Conservation (phyloP, 768 basidiomycete species). For the Collybia nuda region DNA sequence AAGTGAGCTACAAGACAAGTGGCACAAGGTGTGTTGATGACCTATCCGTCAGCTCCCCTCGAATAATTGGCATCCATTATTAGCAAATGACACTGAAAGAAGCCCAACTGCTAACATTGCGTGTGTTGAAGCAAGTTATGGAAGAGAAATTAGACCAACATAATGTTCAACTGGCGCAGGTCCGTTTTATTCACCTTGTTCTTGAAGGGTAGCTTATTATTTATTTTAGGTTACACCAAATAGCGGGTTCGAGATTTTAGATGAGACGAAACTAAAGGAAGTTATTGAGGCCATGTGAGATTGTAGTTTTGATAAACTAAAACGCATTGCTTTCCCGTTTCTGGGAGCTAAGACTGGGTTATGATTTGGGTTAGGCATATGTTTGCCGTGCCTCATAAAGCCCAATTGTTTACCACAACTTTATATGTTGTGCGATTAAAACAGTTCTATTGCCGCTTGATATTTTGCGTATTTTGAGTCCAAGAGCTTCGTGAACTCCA, state of each 20-base stretch:
- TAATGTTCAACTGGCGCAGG: slow-evolving; percentile 97
- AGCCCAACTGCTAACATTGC: slow-evolving; percentile 83
- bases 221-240: slow-evolving; percentile 71
- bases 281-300: slow-evolving; percentile 82
- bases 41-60: neutral
- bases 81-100: slow-evolving; percentile 91
- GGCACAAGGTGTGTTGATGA: slow-evolving; percentile 73
- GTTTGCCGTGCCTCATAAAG: neutral
- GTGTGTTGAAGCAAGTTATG: slow-evolving; percentile 98
- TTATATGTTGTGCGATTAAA: no score
- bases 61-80: slow-evolving; percentile 1
- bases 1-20: slow-evolving; percentile 94
- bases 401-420: no score
- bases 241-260: slow-evolving; percentile 88
- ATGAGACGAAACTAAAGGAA: slow-evolving; percentile 76
- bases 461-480: no score
- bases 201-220: neutral
- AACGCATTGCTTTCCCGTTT: slow-evolving; percentile 3
- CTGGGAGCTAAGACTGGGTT: neutral
- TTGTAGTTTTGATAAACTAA: slow-evolving; percentile 12
- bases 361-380: neutral
- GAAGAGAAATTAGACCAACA: slow-evolving; percentile 99
- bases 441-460: no score
- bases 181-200: slow-evolving; percentile 26
- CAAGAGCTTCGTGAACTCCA: no score